These are phyloP conservation scores for Globisporangium rhizosaccharum DNA, from an alignment of 352 stramenopile genomes.

Conservation along the genomic window DNA sequence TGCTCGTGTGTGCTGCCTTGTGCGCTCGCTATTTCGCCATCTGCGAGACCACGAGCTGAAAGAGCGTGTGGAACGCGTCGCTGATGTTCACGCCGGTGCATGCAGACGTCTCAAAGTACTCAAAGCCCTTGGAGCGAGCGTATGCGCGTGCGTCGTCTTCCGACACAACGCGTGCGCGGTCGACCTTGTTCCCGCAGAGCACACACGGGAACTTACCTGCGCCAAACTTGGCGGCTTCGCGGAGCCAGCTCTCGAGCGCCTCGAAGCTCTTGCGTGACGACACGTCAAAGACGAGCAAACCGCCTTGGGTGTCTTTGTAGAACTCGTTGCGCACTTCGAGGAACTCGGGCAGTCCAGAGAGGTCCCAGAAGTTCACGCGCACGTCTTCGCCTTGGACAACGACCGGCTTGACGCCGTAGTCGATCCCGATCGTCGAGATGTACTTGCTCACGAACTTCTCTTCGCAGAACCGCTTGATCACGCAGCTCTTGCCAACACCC, in stretches of 20 bases:
- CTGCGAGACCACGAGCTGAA: constrained; percentile 53
- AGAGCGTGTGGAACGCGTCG: constrained; percentile 83
- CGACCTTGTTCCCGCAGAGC: constrained; percentile 90
- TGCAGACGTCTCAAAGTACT: constrained; percentile 92
- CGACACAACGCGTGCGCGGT: constrained; percentile 65
- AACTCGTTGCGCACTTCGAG: constrained; percentile 96
- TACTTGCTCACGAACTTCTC: constrained; percentile 94
- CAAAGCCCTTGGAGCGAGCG: constrained; percentile 66
- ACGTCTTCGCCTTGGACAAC: constrained; percentile 64
- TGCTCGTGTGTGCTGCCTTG: too few relatives aligned
- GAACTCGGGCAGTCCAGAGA: constrained; percentile 90
- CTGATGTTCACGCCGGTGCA: constrained; percentile 82
- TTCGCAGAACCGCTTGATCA: constrained; percentile 96
- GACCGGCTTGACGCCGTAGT: constrained; percentile 93
- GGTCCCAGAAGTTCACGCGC: constrained; percentile 94
- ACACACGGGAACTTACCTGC: constrained; percentile 80
- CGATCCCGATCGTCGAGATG: constrained; percentile 94
- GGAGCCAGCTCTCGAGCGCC: constrained; percentile 82
- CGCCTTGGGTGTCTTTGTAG: constrained; percentile 91
- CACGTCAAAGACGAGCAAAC: constrained; percentile 79
- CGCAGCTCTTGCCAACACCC: constrained; percentile 90
- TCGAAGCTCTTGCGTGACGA: constrained; percentile 75
- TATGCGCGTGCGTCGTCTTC: constrained; percentile 80
- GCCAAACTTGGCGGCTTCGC: constrained; percentile 87
- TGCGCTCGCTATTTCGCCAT: constrained; percentile 18